Percentiles rank a stretch among this genome's conserved stretches.
These are phyloP conservation scores for Royoungia palumana DNA, from an alignment of 768 basidiomycete genomes.

Conservation along the genomic window DNA sequence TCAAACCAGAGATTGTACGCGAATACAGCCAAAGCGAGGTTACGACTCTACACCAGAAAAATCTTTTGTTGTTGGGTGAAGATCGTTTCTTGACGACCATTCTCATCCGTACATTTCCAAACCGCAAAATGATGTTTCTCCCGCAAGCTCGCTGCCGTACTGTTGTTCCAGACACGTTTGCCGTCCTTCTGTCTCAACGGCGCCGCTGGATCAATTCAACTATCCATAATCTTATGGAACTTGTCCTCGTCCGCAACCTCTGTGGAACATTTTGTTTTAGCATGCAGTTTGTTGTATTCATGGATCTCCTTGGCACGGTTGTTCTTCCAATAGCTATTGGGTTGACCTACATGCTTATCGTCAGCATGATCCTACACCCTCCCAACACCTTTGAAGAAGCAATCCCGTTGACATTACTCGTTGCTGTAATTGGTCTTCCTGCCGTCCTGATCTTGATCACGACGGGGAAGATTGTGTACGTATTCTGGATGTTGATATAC, in stretches of 20 bases:
- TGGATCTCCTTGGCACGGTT: slow-evolving; percentile 90
- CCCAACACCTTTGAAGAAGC: slow-evolving; percentile 87
- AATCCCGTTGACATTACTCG: slow-evolving; percentile 86
- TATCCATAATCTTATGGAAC: slow-evolving; percentile 98
- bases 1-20: slow-evolving; percentile 95
- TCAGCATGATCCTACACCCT: slow-evolving; percentile 74
- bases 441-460: slow-evolving; percentile 91
- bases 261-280: slow-evolving; percentile 99
- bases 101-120: slow-evolving; percentile 94
- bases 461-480: slow-evolving; percentile 91
- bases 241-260: slow-evolving; percentile 92
- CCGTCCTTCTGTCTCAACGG: slow-evolving; percentile 90
- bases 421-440: slow-evolving; percentile 90
- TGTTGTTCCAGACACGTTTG: slow-evolving; percentile 93
- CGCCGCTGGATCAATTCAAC: slow-evolving; percentile 99
- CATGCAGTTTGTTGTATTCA: slow-evolving; percentile 99
- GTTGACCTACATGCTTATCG: slow-evolving; percentile 85
- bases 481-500: slow-evolving; percentile 98
- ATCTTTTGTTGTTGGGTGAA: slow-evolving; percentile 92
- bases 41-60: slow-evolving; percentile 95
- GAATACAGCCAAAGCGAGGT: slow-evolving; percentile 96
- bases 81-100: slow-evolving; percentile 98
- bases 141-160: slow-evolving; percentile 95
- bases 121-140: slow-evolving; percentile 99
- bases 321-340: slow-evolving; percentile 92